phyloP scores from a whole-genome alignment of 768 basidiomycete species.

The Tulasnella sp. region DNA sequence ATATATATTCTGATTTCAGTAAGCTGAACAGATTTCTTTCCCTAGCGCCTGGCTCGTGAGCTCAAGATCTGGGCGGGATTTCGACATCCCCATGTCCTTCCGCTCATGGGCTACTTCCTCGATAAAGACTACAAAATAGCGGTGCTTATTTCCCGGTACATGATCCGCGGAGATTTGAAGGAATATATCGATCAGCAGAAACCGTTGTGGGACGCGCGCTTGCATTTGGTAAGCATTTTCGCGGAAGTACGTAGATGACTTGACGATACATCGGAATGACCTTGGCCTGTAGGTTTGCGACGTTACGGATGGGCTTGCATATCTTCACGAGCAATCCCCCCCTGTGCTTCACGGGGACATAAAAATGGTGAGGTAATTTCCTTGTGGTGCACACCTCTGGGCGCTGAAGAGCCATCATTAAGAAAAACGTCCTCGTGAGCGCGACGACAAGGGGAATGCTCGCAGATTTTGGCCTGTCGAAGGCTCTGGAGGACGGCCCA shows the following conservation, averaged over 20 bases:
- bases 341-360: neutral
- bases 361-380: neutral
- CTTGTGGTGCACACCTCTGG: no score
- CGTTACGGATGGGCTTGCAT: neutral
- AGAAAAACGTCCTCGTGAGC: neutral
- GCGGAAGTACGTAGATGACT: no score
- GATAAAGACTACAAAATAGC: neutral
- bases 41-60: neutral
- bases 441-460: neutral
- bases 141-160: neutral
- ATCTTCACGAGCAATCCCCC: neutral
- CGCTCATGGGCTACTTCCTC: neutral
- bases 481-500: neutral
- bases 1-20: neutral
- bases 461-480: neutral
- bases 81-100: neutral
- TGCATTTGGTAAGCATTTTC: neutral
- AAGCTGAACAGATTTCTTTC: neutral
- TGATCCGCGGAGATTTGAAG: neutral
- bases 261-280: no score
- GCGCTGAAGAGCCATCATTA: neutral
- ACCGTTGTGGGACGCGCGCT: neutral
- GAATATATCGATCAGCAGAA: neutral
- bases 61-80: neutral
- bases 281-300: no score